Evolutionary conservation across 306 rosid genomes (phyloP), one percentile per base, ranked within the genome.

Genomic region (Cicer pinnatifidum): DNA sequence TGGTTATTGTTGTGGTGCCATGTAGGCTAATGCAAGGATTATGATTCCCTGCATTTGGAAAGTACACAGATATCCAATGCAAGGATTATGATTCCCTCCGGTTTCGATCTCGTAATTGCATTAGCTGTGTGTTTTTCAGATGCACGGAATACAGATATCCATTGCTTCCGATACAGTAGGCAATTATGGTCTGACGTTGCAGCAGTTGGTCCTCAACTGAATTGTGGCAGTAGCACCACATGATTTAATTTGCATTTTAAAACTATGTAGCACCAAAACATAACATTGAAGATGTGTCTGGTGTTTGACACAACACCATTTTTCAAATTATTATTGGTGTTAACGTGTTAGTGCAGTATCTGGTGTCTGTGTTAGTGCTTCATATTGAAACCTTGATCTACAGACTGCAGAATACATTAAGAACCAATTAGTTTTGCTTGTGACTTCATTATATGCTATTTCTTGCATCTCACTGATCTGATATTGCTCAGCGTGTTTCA

Each of bases 401-500:
- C 10, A 9, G 47, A 33, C 3, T 71, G 12, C 11, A 13, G 47
- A 35, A 8, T 66, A 46, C 20, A 28, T 20, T 8, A 2, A 20
- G 48, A 52, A 52, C 52, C 35, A 11, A 52, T 68, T 61, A 52
- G 43, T 8, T 54, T 51, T 82, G 13, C 50, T 15, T 20, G 37
- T 69, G 62, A 10, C 80, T 79, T 51, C 53, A 71, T 7, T 20
- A 56, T 35, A 8, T 71, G 66, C 56, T 56, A 20, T 23, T 44
- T 53, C 72, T 73, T 39, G 64, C 47, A 19, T 68, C 94, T 86
- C 82, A 82, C 94, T 72, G 63, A 73, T 82, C 89, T 88, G 93
- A 91, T 87, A 71, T 81, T 85, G 73, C 84, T 83, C 98, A 91
- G 95, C 89, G 80, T 72, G 91, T 94, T 87, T 94, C 97, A 87